Base-by-base conservation (phyloP, 2,329 filamentous ascomycete species). In the Ampelomyces quisqualis region DNA sequence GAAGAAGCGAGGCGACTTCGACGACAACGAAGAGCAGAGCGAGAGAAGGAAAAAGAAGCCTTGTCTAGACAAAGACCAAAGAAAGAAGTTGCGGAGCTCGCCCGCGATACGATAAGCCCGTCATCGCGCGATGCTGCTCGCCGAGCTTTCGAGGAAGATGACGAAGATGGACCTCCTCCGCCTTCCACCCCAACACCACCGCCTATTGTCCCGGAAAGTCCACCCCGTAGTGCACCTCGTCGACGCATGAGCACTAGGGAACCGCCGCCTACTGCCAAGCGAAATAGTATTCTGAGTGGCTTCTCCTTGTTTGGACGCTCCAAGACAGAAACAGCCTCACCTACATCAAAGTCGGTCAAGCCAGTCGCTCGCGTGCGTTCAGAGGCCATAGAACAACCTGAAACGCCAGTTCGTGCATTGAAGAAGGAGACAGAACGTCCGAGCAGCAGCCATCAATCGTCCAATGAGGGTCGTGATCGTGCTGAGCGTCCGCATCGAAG, bases 241-340 rank as follows among this genome's bases (percentile, higher is more conserved):
- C 47, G 57, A 31, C 49, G 62, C 23, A 50, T 60, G 21, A 57
- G 55, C 31, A 62, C 59, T 17, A 49, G 55, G 6, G 61, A 67
- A 11, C 41, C 55, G n/a, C 49, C 57, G 7, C 52, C 60, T 11
- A 47, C 47, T 9, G 45, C 47, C 26, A 59, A 51, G 36, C 55
- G 63, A 11, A 62, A 55, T 28, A 64, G 61, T 29, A 41, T 65
- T 2, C 47, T 68, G 21, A 60, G 62, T 5, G n/a, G n/a, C n/a
- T n/a, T n/a, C n/a, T 61, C 63, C 6, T 45, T 63, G 1, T 67
- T 67, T 34, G 55, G 61, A 21, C 57, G 63, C 7, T 64, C 62
- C 9, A 66, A 61, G 38, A 52, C 58, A 4, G 64, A 68, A 17
- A 42, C 62, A 9, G 38, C 46, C 1, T 49, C 57, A 5, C 55